phyloP scores from a whole-genome alignment of 495 filamentous ascomycete genomes.

The Penicillium verhagenii region DNA sequence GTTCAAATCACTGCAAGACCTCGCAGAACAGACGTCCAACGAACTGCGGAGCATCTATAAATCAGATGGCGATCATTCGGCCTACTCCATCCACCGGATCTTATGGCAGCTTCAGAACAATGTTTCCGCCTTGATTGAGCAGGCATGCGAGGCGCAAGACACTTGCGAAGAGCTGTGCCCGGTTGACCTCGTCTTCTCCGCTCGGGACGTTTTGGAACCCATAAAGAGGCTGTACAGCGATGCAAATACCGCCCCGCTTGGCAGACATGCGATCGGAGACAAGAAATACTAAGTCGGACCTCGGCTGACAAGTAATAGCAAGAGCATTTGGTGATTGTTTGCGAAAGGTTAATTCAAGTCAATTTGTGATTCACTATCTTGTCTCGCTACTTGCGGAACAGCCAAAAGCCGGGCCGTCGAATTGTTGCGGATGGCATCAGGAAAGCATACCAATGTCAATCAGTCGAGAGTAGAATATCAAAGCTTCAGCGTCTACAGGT shows the following conservation, averaged over 20 bases:
- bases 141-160: not conserved
- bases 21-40: not conserved
- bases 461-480: not conserved
- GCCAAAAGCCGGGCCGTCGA: not conserved
- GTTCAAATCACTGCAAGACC: conserved; percentile 6
- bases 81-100: not conserved
- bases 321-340: not conserved
- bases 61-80: not conserved
- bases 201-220: not conserved
- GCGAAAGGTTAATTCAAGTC: not conserved
- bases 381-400: not conserved
- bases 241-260: not conserved
- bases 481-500: not conserved
- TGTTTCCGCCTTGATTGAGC: not conserved
- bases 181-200: not conserved
- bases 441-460: not conserved
- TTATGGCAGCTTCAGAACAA: not conserved
- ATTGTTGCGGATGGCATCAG: not conserved
- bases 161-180: not conserved
- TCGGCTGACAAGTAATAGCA: not conserved
- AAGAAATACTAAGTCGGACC: not conserved
- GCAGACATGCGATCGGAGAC: not conserved
- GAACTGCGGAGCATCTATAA: not conserved
- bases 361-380: not conserved
- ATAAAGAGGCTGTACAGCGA: not conserved